Evolutionary conservation across 257 asterid species (phyloP).

Genomic region (Nicotiana tomentosiformis): DNA sequence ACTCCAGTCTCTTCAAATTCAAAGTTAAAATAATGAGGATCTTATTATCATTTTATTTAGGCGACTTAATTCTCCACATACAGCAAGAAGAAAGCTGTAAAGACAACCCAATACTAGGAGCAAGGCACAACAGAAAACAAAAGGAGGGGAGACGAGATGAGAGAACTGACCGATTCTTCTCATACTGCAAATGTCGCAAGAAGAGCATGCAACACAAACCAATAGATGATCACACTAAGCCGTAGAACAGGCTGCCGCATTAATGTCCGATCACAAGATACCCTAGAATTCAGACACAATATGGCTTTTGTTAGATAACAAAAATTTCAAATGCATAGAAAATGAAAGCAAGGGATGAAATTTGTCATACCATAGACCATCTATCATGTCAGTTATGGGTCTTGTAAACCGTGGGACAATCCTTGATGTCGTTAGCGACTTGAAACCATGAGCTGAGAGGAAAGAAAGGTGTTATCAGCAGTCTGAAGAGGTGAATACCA

Average conservation of each 20-base stretch:
- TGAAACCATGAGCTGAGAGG: slow-evolving; percentile 93
- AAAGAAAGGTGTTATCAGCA: slow-evolving; percentile 7
- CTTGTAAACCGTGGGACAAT: slow-evolving; percentile 88
- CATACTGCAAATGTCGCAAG: slow-evolving; percentile 70
- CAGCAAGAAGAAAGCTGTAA: not conserved
- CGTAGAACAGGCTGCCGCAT: slow-evolving; percentile 96
- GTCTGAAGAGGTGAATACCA: not conserved
- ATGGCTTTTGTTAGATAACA: not conserved
- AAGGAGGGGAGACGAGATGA: not conserved
- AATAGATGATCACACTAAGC: slow-evolving; percentile 78
- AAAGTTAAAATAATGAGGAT: not conserved
- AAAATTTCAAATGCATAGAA: not conserved
- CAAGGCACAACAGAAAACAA: not conserved
- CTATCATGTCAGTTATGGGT: slow-evolving; percentile 79
- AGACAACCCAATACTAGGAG: not conserved
- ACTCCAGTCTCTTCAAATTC: not conserved
- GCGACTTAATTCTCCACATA: not conserved
- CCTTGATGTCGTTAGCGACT: slow-evolving; percentile 89
- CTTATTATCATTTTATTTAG: not conserved
- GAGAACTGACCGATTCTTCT: slow-evolving; percentile 28
- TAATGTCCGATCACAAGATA: slow-evolving; percentile 91
- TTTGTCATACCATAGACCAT: slow-evolving; percentile 74
- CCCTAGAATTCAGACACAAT: slow-evolving; percentile 46
- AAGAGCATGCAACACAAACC: slow-evolving; percentile 85
- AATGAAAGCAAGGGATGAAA: not conserved